Percentiles rank a stretch among this genome's conserved stretches.
Conservation (phyloP, 306 rosid species). For the Prunus campanulata region DNA sequence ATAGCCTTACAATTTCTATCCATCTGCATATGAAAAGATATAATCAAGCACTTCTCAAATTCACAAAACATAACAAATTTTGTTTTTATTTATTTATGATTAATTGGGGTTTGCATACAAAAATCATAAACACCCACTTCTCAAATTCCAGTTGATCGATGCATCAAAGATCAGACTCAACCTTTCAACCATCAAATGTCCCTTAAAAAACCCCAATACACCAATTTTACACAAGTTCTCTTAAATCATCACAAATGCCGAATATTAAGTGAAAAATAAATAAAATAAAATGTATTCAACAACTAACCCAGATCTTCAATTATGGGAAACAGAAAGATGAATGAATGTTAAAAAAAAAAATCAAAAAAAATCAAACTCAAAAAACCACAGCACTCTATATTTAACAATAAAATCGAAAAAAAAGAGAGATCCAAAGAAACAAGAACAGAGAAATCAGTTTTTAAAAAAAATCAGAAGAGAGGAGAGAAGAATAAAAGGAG, state of each 20-base stretch:
- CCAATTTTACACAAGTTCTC: too few species aligned
- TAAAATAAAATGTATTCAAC: too few species aligned
- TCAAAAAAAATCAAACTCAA: too few species aligned
- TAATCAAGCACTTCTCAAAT: background rate
- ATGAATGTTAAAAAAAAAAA: too few species aligned
- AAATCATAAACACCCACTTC: background rate
- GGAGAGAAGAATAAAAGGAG: too few species aligned
- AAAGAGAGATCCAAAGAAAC: too few species aligned
- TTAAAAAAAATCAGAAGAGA: too few species aligned
- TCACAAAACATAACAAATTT: background rate
- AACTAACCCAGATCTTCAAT: too few species aligned
- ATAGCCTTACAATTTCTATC: background rate
- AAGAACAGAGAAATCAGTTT: too few species aligned
- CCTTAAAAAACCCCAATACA: background rate
- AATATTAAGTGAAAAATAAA: background rate
- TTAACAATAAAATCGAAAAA: too few species aligned
- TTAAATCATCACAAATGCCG: background rate
- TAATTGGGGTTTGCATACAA: background rate
- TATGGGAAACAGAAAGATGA: too few species aligned
- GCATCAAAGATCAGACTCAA: conserved; percentile 15
- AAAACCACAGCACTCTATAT: too few species aligned
- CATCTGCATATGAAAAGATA: background rate
- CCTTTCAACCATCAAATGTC: background rate
- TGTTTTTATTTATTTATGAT: background rate
- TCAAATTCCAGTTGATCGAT: conserved; percentile 3